Evolutionary conservation across 148 eudicot species (phyloP).

Genomic region (Talinum fruticosum): DNA sequence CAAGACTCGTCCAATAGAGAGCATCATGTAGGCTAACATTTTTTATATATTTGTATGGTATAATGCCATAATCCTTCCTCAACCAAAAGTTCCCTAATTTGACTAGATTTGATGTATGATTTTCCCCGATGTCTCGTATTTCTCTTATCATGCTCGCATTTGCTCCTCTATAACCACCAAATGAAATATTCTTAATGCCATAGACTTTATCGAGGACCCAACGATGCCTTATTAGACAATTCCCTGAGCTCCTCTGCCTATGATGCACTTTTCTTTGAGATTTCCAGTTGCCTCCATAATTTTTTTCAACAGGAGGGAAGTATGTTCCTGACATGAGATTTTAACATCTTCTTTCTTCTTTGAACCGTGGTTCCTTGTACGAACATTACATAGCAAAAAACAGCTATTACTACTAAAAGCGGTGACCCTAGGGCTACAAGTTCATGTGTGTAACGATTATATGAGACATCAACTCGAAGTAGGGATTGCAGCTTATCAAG

Average conservation of each 20-base stretch:
- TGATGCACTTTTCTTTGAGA: slow-evolving; percentile 48
- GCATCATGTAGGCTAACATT: slow-evolving; percentile 72
- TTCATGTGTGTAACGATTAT: slow-evolving; percentile 43
- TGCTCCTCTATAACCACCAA: slow-evolving; percentile 41
- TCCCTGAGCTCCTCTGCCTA: slow-evolving; percentile 84
- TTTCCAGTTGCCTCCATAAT: slow-evolving; percentile 63
- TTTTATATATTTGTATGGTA: slow-evolving; percentile 56
- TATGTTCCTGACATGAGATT: slow-evolving; percentile 47
- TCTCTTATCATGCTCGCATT: slow-evolving; percentile 62
- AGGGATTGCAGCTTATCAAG: slow-evolving; percentile 42
- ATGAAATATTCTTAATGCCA: slow-evolving; percentile 58
- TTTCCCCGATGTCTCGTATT: slow-evolving; percentile 61
- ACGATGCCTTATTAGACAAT: slow-evolving; percentile 57
- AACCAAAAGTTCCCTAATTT: slow-evolving; percentile 56
- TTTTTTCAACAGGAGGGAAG: slow-evolving; percentile 49
- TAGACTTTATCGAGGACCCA: slow-evolving; percentile 45
- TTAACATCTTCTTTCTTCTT: slow-evolving; percentile 28
- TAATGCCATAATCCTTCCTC: slow-evolving; percentile 59
- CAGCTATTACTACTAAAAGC: slow-evolving; percentile 27
- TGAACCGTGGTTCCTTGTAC: slow-evolving; percentile 28
- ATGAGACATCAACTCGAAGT: slow-evolving; percentile 44
- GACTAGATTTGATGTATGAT: slow-evolving; percentile 67
- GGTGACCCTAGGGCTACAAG: slow-evolving; percentile 46
- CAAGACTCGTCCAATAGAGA: slow-evolving; percentile 43
- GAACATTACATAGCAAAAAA: slow-evolving; percentile 31